Base-by-base conservation (phyloP, 192 early-diverging fungal species). In the Tieghemiomyces parasiticus region DNA sequence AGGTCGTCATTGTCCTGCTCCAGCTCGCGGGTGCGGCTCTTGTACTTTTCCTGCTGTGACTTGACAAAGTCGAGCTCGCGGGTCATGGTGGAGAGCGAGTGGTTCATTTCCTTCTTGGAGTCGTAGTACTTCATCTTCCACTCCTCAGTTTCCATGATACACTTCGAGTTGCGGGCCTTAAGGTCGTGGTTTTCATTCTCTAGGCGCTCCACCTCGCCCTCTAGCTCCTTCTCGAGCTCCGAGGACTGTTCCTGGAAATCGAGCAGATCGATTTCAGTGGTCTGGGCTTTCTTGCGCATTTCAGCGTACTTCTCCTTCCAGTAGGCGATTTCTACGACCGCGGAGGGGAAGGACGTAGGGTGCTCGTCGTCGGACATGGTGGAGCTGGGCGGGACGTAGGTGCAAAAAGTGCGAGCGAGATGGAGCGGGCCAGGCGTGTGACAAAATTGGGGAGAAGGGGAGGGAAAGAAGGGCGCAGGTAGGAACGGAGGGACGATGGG, bases 1-100 rank as follows among this genome's bases (percentile, higher is more conserved):
- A 89, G 61, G 55, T 89, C 85, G 58, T 89, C 87, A 68, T 84
- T 87, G 38, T 87, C 78, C 65, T 86, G 77, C 67, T 89, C 87
- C 19, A 89, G 61, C 59, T 87, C 85, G 19, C 82, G 74, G 25
- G 80, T 83, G 48, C 82, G 79, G 63, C 84, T 81, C 63, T 78
- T 74, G 65, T 82, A 89, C 59, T 69, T 77, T 54, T 85, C 82
- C 28, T 81, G 77, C 58, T 83, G 78, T 38, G 76, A 76, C 67
- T 80, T 76, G 38, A 89, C 67, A 64, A 78, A 73, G 52, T 89
- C 85, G 34, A 89, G 71, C 62, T 89, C 85, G 47, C 85, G 71
- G 65, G 85, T 80, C 64, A 89, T 81, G 62, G 83, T 83, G 33
- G 71, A 74, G 61, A 83, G 71, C 20, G 73, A 74, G 31, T 75